Evolutionary conservation across 768 basidiomycete genomes (phyloP).

Genomic region (Tephrocybe sp.): DNA sequence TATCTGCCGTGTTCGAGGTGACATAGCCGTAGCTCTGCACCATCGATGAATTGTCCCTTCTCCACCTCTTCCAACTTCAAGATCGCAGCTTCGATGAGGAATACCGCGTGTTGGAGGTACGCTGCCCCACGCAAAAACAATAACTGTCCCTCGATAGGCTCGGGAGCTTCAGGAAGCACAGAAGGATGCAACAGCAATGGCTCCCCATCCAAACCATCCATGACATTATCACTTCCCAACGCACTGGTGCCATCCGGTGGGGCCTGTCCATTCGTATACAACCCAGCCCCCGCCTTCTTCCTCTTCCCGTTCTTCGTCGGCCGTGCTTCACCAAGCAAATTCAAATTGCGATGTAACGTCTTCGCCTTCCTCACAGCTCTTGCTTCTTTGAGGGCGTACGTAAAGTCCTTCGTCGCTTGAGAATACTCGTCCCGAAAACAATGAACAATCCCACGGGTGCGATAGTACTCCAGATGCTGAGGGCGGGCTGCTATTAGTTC

Average conservation of each 20-base stretch:
- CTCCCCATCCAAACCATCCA: slow-evolving; percentile 53
- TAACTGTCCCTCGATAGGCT: slow-evolving; percentile 83
- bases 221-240: slow-evolving; percentile 33
- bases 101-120: slow-evolving; percentile 75
- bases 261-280: slow-evolving; percentile 58
- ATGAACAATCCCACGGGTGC: slow-evolving; percentile 88
- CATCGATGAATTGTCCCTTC: slow-evolving; percentile 58
- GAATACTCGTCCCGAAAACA: slow-evolving; percentile 83
- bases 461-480: slow-evolving; percentile 78
- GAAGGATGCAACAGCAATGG: slow-evolving; percentile 64
- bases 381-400: slow-evolving; percentile 75
- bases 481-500: slow-evolving; percentile 73
- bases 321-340: slow-evolving; percentile 30
- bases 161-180: slow-evolving; percentile 72
- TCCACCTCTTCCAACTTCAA: slow-evolving; percentile 67
- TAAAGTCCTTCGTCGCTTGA: slow-evolving; percentile 76
- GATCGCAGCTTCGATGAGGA: slow-evolving; percentile 70
- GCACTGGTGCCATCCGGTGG: slow-evolving; percentile 65
- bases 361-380: slow-evolving; percentile 67
- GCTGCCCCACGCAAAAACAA: slow-evolving; percentile 83
- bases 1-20: slow-evolving; percentile 73
- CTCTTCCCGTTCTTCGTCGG: slow-evolving; percentile 44
- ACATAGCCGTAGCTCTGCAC: slow-evolving; percentile 73
- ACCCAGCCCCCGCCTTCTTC: slow-evolving; percentile 47
- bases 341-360: slow-evolving; percentile 47